phyloP scores from a whole-genome alignment of 2,329 filamentous ascomycete species.

The Ceratocystis destructans region DNA sequence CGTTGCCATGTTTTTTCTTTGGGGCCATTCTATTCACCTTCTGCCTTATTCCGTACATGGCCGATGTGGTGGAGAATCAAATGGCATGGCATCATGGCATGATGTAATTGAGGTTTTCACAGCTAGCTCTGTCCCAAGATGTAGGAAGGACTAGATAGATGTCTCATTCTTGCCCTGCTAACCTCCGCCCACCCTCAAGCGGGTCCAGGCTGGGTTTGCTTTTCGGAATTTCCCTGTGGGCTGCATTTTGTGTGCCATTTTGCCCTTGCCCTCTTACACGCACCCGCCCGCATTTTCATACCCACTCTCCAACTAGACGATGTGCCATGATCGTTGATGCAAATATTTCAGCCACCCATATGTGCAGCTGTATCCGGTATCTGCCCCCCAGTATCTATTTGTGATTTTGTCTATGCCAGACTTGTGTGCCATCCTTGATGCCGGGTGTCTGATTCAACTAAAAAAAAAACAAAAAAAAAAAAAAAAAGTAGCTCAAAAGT shows the following conservation, averaged over 20 bases:
- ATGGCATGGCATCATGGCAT: background rate
- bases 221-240: conserved; percentile 5
- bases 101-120: conserved; percentile 3
- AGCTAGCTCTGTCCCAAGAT: background rate
- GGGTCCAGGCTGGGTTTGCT: background rate
- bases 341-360: no score
- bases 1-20: no score
- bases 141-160: no score
- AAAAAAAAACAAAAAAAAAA: background rate
- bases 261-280: conserved; percentile 19
- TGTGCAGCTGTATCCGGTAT: no score
- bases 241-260: conserved; percentile 9
- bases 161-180: no score
- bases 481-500: background rate
- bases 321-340: no score
- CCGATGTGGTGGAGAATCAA: no score
- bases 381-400: no score
- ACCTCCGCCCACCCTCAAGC: background rate
- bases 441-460: background rate
- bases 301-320: conserved; percentile 1
- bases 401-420: no score
- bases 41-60: no score
- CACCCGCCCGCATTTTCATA: background rate
- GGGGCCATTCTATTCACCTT: no score
- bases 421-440: background rate